phyloP scores from a whole-genome alignment of 768 basidiomycete species.

The Pholiota molesta region DNA sequence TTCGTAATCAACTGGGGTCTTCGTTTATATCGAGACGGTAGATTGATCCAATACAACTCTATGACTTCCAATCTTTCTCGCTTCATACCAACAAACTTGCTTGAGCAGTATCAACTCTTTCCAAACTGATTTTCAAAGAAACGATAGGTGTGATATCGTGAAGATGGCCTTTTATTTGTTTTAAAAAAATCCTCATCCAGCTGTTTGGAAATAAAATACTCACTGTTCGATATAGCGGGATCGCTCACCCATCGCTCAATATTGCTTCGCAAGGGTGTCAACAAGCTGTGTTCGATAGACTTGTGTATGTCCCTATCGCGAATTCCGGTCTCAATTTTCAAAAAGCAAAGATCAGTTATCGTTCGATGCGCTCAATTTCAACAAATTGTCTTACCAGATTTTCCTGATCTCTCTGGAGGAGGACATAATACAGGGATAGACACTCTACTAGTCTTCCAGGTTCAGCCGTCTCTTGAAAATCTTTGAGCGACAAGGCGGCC shows the following conservation, averaged over 20 bases:
- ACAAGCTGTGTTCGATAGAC: slow-evolving; percentile 46
- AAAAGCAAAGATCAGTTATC: background rate
- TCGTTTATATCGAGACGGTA: too few species aligned
- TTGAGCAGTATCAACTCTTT: slow-evolving; percentile 48
- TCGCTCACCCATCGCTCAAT: slow-evolving; percentile 37
- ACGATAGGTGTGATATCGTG: slow-evolving; percentile 40
- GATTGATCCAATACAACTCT: too few species aligned
- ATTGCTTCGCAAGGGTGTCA: slow-evolving; percentile 45
- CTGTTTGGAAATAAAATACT: slow-evolving; percentile 9
- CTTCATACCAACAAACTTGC: background rate
- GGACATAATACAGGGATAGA: slow-evolving; percentile 68
- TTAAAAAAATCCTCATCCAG: background rate
- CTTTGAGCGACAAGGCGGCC: slow-evolving; percentile 36
- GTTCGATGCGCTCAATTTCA: background rate
- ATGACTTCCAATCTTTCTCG: too few species aligned
- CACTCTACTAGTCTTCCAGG: slow-evolving; percentile 65
- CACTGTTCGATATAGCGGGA: slow-evolving; percentile 27
- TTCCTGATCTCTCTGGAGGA: slow-evolving; percentile 56
- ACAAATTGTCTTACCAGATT: slow-evolving; percentile 49
- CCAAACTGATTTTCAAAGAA: slow-evolving; percentile 52
- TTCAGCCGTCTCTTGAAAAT: slow-evolving; percentile 59
- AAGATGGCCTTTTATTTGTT: slow-evolving; percentile 25
- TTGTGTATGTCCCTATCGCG: slow-evolving; percentile 45
- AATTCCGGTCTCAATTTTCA: slow-evolving; percentile 58
- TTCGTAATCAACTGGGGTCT: too few species aligned